Percentiles rank a stretch among this genome's conserved stretches.
Conservation (phyloP, 192 early-diverging fungal genomes). For the Umbelopsis sp. region DNA sequence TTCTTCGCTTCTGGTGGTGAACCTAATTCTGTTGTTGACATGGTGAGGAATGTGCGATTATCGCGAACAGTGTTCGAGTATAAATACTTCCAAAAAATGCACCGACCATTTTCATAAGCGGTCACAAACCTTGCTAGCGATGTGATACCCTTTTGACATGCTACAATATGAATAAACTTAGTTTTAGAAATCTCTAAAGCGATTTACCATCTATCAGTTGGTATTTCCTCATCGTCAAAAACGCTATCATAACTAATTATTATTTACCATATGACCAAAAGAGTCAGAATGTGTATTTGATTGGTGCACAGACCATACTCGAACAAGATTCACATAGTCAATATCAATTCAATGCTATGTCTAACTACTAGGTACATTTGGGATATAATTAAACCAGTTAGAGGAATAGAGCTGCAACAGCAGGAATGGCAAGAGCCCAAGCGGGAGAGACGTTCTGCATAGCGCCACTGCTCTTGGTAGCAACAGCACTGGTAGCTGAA, state of each 20-base stretch:
- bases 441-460: neutral
- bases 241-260: too few species aligned
- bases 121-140: constrained; percentile 11
- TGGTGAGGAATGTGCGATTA: neutral
- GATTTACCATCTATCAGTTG: too few species aligned
- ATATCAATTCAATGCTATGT: neutral
- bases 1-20: neutral
- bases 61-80: neutral
- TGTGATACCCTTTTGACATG: too few species aligned
- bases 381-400: neutral
- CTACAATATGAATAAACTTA: too few species aligned
- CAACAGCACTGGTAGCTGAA: neutral
- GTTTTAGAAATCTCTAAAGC: too few species aligned
- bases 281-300: too few species aligned
- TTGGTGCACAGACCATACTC: neutral
- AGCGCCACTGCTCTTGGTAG: neutral
- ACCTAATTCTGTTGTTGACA: neutral
- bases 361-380: neutral
- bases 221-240: too few species aligned
- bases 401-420: neutral
- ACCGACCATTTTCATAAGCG: neutral
- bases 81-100: neutral
- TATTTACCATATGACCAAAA: too few species aligned
- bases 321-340: neutral
- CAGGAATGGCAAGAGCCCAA: neutral